These are phyloP conservation scores for Aureobasidium vineae DNA, from an alignment of 2,329 filamentous ascomycete species.

Conservation along the genomic window DNA sequence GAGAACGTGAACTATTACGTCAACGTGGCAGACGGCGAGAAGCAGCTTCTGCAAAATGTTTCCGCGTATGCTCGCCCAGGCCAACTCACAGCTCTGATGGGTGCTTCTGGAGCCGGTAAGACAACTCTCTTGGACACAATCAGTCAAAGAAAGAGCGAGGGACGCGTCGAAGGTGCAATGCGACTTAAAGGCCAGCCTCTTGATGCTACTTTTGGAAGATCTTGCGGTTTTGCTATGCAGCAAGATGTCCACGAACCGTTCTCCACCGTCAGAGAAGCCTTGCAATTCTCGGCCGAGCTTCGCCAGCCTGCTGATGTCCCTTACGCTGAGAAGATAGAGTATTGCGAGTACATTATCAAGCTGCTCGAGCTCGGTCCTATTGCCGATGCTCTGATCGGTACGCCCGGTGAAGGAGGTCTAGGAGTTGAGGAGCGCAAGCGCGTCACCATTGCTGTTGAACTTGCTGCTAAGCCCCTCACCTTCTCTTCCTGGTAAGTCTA, in stretches of 20 bases:
- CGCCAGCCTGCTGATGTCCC: conserved; percentile 56
- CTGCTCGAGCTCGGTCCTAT: conserved; percentile 66
- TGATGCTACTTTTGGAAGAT: conserved; percentile 60
- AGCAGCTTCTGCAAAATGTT: conserved; percentile 56
- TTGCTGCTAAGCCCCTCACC: conserved; percentile 52
- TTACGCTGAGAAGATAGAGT: conserved; percentile 60
- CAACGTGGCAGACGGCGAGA: conserved; percentile 50
- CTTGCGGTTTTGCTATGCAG: conserved; percentile 71
- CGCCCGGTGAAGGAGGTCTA: conserved; percentile 58
- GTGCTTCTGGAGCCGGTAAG: conserved; percentile 80
- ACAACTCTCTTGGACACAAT: conserved; percentile 71
- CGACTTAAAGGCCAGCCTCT: conserved; percentile 60
- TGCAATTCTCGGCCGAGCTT: conserved; percentile 57
- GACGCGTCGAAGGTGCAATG: conserved; percentile 65
- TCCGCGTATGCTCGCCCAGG: conserved; percentile 57
- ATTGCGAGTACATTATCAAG: conserved; percentile 65
- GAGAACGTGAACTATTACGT: conserved; percentile 57
- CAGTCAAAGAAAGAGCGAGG: conserved; percentile 58
- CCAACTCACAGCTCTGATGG: conserved; percentile 63
- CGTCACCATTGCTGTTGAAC: conserved; percentile 55
- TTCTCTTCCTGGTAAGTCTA: conserved; percentile 53
- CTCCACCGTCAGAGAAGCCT: conserved; percentile 55
- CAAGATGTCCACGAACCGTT: conserved; percentile 61
- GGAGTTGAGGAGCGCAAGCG: conserved; percentile 63
- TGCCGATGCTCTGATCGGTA: conserved; percentile 67